Evolutionary conservation across 2,329 filamentous ascomycete species (phyloP), one percentile per base, ranked within the genome.

Genomic region (Ophiobolus disseminans): DNA sequence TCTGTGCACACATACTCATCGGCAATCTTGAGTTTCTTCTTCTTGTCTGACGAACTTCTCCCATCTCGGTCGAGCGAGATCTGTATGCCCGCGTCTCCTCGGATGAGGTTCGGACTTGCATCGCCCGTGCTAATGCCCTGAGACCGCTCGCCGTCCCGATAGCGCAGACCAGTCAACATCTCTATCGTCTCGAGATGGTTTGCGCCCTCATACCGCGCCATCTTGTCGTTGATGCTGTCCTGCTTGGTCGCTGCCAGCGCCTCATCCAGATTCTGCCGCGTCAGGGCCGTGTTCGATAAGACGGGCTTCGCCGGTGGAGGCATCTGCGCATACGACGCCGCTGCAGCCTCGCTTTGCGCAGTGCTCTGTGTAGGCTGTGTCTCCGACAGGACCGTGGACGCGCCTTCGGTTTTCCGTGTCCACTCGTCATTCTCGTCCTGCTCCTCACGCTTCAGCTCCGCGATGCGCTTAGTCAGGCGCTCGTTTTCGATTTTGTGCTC

Each of bases 401-500:
- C 47, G 19, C 49, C 58, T 43, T 84, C 84, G 57, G 85, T 80
- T 60, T 81, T 84, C 62, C 80, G 82, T 32, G 78, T 69, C 78
- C 83, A 86, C 35, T 86, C 83, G 50, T 89, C 87, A 13, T 82
- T 80, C 52, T 95, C 92, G 45, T 92, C 89, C 47, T 87, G 85
- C 71, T 97, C 93, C 72, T 97, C 93, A 53, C 84, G 82, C 60
- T 89, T 90, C 45, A 97, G 78, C 73, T 95, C 91, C 14, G 88
- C 86, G 53, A 97, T 96, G 34, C 90, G 86, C 62, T 90, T 88
- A 64, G 85, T 86, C 39, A 97, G 75, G 4, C 92, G 85, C 76
- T 96, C 91, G 65, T 97, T 96, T 72, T 97, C 93, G 45, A 96
- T 93, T 74, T 97, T 97, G 76, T 97, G 92, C 71, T 97, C 93